Evolutionary conservation across 1,139 yeast genomes (phyloP), one percentile per base, ranked within the genome.

Genomic region (Debaryomyces coudertii): DNA sequence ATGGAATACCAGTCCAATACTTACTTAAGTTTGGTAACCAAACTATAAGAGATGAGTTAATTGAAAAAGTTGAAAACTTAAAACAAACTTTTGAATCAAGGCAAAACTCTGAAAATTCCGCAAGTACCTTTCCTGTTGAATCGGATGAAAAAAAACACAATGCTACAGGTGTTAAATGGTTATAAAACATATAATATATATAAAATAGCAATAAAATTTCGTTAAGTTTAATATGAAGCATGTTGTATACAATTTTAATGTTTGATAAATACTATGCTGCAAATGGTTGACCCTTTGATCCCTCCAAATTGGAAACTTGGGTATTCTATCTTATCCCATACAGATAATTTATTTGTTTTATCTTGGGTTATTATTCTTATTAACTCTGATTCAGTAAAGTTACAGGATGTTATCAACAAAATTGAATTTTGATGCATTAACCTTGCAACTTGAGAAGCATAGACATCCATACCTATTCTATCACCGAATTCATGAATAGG

Each of bases 261-360:
- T 55, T 74, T 80, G 22, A 71, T 68, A 60, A 92, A 93, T 18
- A 95, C 96, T 41, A 92, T 78, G 45, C 92, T 86, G 62, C 96
- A 89, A 37, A 93, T 87, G 1, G 97, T 84, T 36, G 89, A 81
- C 2, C 99, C 99, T 55, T 84, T 78, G 7, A 76, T 80, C 5
- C 99, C 98, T 3, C 96, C 97, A 66, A 90, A 93, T 62, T 85
- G 81, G 61, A 90, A 90, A 6, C 81, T 76, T 4, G 97, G 97
- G 62, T 90, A 93, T 20, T 77, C 65, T 40, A 92, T 80, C 35
- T 72, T 73, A 51, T 80, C 80, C 86, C 87, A 86, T 5, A 77
- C 77, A 52, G 68, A 62, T 48, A 87, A 65, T 5, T 49, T 55
- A 23, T 68, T 65, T 1, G 63, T 60, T n/a, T 65, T 65, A 27